These are phyloP conservation scores for Claviceps arundinis DNA, from an alignment of 2,329 filamentous ascomycete genomes.

Conservation along the genomic window DNA sequence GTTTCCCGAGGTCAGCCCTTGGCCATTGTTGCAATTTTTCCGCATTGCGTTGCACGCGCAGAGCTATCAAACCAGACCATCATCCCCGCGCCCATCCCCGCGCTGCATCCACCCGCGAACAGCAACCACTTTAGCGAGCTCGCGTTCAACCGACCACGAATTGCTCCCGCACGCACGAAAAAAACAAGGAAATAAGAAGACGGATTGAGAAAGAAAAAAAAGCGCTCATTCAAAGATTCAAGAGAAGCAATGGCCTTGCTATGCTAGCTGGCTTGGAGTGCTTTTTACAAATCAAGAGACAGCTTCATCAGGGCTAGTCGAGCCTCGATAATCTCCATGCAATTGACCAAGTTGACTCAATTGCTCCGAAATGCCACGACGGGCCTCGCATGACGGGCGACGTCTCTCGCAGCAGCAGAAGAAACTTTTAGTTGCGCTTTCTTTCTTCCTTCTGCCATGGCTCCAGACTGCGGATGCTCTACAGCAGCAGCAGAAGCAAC, in stretches of 20 bases:
- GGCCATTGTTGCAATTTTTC: neutral
- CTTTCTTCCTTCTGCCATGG: slow-evolving; percentile 44
- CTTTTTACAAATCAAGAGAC: neutral
- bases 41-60: neutral
- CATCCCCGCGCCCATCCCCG: neutral
- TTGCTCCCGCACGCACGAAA: neutral
- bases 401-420: slow-evolving; percentile 29
- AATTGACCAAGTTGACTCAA: neutral
- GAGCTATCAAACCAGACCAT: neutral
- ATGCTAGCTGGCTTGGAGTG: slow-evolving; percentile 2
- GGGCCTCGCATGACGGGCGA: slow-evolving; percentile 46
- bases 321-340: slow-evolving; percentile 3
- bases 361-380: slow-evolving; percentile 42
- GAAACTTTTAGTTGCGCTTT: slow-evolving; percentile 40
- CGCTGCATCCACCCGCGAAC: neutral
- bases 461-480: slow-evolving; percentile 45
- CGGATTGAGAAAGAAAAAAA: neutral
- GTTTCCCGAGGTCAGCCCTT: neutral
- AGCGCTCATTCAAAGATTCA: neutral
- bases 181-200: neutral
- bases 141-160: neutral
- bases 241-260: neutral
- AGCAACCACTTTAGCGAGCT: neutral
- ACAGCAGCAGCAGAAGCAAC: slow-evolving; percentile 49
- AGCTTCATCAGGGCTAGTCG: neutral